Evolutionary conservation across 2,329 filamentous ascomycete genomes (phyloP), one percentile per base, ranked within the genome.

Genomic region (Didymella pinodella): DNA sequence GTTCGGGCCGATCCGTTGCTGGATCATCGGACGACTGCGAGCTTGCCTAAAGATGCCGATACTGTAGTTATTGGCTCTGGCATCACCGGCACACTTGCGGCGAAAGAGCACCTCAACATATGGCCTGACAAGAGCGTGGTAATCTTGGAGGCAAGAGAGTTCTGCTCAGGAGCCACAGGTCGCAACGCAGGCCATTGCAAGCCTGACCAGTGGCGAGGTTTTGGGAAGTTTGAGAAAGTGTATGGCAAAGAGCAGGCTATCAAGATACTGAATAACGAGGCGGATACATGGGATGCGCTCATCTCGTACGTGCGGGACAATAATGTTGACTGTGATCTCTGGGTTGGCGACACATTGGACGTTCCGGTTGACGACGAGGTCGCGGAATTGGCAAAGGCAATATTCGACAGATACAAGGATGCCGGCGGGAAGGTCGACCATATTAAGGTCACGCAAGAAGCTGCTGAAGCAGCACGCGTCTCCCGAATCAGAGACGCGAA

Each of bases 21-120:
- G 7, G 61, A 71, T 28, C 64, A 74, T 34, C 69, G 72, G 22
- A 75, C 67, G 16, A 76, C 76, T 5, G 40, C 65, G 10, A 50
- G 65, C 1, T 54, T 78, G 10, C 75, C 76, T 16, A 7, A 50
- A 2, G 57, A 66, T 18, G 67, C 65, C 28, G 71, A 78, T 57
- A 75, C 74, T 41, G 61, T 78, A 11, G 65, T 78, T 16, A 69
- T 78, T 28, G 75, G 76, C 6, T 73, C 71, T 8, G 75, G 76
- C 25, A 62, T 72, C 29, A 69, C 62, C 7, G 67, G 67, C 1
- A 66, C 67, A 8, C 48, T 70, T 0, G 54, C 68, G 11, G 58
- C 68, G 2, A 67, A 63, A 34, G 67, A 70, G 10, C 69, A 67
- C 48, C 58, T 70, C 14, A 54, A 63, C 20, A 65, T 63, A 12